Conservation (phyloP, 2,329 filamentous ascomycete species). For the Phialocephala subalpina region DNA sequence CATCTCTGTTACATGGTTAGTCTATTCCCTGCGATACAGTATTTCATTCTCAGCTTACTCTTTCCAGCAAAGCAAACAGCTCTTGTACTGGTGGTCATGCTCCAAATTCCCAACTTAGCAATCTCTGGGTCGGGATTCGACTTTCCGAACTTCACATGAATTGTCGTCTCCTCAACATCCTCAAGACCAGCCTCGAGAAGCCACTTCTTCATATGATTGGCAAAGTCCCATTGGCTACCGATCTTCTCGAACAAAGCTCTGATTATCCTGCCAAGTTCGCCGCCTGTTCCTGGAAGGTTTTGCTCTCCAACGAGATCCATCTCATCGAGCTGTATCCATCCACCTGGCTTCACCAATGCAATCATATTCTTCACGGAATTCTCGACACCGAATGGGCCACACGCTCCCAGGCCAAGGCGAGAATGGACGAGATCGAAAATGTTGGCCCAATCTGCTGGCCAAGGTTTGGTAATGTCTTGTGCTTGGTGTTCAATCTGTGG, state of each 20-base stretch:
- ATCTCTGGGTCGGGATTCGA: conserved; percentile 7
- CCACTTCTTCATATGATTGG: conserved; percentile 7
- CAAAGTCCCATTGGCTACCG: conserved; percentile 13
- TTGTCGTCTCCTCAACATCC: conserved; percentile 16
- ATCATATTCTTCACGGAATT: conserved; percentile 20
- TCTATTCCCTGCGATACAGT: not conserved
- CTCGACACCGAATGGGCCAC: conserved; percentile 1
- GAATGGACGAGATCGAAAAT: conserved; percentile 24
- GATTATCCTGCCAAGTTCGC: conserved; percentile 8
- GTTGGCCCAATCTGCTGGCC: conserved; percentile 16
- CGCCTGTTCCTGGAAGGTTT: not conserved
- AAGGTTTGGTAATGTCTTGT: conserved; percentile 25
- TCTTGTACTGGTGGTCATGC: not conserved
- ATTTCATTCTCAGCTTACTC: conserved; percentile 1
- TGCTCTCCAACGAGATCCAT: conserved; percentile 11
- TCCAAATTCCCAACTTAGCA: conserved; percentile 6
- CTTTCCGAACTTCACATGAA: conserved; percentile 13
- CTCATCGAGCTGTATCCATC: conserved; percentile 29
- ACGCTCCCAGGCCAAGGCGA: conserved; percentile 20
- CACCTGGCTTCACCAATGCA: conserved; percentile 24
- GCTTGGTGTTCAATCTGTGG: conserved; percentile 12
- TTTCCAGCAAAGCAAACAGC: conserved; percentile 16
- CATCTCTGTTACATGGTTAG: conserved; percentile 6
- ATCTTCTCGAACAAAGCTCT: conserved; percentile 9
- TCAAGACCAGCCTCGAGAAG: conserved; percentile 18